phyloP scores from a whole-genome alignment of 2,329 filamentous ascomycete genomes.

The Biscogniauxia mediterranea region DNA sequence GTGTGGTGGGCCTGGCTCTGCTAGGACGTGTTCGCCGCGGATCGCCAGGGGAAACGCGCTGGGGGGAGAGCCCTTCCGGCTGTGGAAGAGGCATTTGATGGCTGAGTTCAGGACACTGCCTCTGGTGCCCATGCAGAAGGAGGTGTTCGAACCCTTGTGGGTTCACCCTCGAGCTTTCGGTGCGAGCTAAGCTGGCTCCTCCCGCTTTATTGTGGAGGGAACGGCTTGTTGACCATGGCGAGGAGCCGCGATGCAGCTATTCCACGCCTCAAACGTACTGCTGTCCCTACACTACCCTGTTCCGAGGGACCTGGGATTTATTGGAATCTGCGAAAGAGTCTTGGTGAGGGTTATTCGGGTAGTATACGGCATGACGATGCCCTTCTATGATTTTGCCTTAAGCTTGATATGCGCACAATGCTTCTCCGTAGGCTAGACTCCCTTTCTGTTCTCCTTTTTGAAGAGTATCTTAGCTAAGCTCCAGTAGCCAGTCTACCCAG shows the following conservation, averaged over 20 bases:
- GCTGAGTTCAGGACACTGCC: constrained; percentile 42
- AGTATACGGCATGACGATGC: constrained; percentile 50
- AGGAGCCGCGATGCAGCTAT: constrained; percentile 28
- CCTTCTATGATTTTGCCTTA: constrained; percentile 38
- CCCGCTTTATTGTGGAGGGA: constrained; percentile 50
- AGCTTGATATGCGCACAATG: constrained; percentile 43
- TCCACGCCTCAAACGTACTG: constrained; percentile 38
- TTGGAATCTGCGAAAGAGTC: constrained; percentile 28
- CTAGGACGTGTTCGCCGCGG: constrained; percentile 64
- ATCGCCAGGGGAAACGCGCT: too few relatives aligned
- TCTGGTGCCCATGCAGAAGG: constrained; percentile 17
- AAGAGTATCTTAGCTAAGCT: too few relatives aligned
- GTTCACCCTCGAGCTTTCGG: constrained; percentile 47
- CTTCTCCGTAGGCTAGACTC: constrained; percentile 37
- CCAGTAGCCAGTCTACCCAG: too few relatives aligned
- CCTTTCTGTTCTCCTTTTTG: not conserved
- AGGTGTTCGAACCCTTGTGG: constrained; percentile 48
- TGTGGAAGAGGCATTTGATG: constrained; percentile 34
- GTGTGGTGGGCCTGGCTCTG: constrained; percentile 67
- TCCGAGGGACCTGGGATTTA: too few relatives aligned
- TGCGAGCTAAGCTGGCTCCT: constrained; percentile 49
- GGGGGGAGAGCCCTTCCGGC: constrained; percentile 3
- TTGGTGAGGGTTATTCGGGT: constrained; percentile 45
- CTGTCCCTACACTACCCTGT: constrained; percentile 9
- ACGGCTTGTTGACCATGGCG: constrained; percentile 51